Conservation (phyloP, 371 early-diverging fungal genomes). For the Gilbertella persicaria region DNA sequence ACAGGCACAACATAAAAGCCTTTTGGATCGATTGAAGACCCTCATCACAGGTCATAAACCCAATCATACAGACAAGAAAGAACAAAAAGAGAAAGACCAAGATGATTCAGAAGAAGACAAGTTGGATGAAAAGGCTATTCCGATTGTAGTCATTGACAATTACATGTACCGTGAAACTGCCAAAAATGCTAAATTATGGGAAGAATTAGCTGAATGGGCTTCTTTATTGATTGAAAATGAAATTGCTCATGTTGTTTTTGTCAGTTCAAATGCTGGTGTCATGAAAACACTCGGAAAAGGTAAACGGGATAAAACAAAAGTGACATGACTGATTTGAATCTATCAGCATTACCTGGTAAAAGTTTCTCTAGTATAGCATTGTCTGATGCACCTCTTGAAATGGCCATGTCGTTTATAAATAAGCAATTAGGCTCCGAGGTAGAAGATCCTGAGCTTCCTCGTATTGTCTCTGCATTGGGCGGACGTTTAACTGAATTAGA, state of each 20-base stretch:
- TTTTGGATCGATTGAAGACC: slow-evolving; percentile 6
- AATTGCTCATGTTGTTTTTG: slow-evolving; percentile 91
- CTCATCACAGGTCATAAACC: slow-evolving; percentile 9
- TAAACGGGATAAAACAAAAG: slow-evolving; percentile 14
- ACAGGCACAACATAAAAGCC: slow-evolving; percentile 3
- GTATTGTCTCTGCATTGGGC: slow-evolving; percentile 72
- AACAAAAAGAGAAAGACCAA: slow-evolving; percentile 18
- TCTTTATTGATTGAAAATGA: slow-evolving; percentile 72
- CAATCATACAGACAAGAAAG: not conserved
- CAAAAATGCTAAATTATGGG: slow-evolving; percentile 62
- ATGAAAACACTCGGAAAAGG: slow-evolving; percentile 71
- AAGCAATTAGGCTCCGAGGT: slow-evolving; percentile 55
- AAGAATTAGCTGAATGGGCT: slow-evolving; percentile 78
- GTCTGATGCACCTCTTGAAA: slow-evolving; percentile 70
- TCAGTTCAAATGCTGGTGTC: slow-evolving; percentile 76
- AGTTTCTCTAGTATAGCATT: slow-evolving; percentile 73
- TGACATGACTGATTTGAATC: not conserved
- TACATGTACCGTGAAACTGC: slow-evolving; percentile 76
- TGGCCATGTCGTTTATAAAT: slow-evolving; percentile 63
- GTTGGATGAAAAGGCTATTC: slow-evolving; percentile 51
- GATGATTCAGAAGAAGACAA: slow-evolving; percentile 20
- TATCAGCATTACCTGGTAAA: slow-evolving; percentile 70
- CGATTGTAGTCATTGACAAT: slow-evolving; percentile 88
- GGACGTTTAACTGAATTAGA: slow-evolving; percentile 91
- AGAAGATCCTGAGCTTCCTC: slow-evolving; percentile 50